Conservation (phyloP, 257 asterid species). For the Rhazya stricta region DNA sequence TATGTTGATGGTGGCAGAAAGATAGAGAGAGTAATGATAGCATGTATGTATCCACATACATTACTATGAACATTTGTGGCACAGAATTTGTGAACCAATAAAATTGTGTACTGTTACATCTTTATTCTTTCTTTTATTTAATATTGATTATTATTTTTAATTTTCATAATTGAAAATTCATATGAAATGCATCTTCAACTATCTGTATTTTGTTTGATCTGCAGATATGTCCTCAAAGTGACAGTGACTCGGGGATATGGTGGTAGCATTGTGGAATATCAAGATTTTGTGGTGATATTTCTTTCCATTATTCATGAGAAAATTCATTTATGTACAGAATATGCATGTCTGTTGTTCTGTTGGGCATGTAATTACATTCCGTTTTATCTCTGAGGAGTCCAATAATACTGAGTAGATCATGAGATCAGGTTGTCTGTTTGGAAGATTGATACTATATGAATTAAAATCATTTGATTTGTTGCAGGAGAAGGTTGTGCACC, state of each 20-base stretch:
- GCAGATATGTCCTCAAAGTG: conserved; percentile 90
- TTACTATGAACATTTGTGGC: background rate
- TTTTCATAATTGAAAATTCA: background rate
- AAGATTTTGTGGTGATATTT: conserved; percentile 78
- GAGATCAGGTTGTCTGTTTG: background rate
- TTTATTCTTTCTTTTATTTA: background rate
- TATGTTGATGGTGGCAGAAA: background rate
- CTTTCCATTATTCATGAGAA: background rate
- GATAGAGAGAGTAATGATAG: background rate
- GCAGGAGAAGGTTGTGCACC: background rate
- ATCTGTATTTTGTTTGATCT: conserved; percentile 16
- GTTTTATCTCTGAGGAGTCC: background rate
- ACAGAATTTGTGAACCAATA: background rate
- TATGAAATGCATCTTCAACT: background rate
- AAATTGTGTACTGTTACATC: background rate
- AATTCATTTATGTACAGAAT: background rate
- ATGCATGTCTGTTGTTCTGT: background rate
- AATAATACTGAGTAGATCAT: background rate
- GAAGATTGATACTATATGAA: background rate
- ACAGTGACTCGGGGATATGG: conserved; percentile 90
- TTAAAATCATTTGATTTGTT: background rate
- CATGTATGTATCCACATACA: background rate
- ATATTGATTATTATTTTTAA: background rate
- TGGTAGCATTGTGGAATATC: conserved; percentile 89
- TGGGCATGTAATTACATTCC: background rate